Base-by-base conservation (phyloP, 73 alveolate genomes). In the Paramecium sexaurelia region DNA sequence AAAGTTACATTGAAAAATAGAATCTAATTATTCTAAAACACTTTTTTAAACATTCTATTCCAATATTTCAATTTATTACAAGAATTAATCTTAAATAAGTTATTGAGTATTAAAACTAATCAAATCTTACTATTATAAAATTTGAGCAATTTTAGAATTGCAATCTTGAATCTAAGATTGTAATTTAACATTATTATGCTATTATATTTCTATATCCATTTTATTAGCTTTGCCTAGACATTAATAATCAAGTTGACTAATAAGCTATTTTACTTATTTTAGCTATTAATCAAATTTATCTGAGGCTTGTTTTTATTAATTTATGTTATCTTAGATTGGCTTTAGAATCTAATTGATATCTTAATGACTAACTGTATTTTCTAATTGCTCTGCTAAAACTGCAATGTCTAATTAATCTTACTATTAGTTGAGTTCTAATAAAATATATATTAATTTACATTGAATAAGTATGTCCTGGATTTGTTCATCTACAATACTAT, bases 201-300 rank as follows among this genome's bases (percentile, higher is more conserved):
- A 24, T 61, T 61, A 61, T 10, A 61, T 61, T 32, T 61, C 83
- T 7, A 61, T 61, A 61, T 61, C 83, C 83, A 61, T 61, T 11
- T 61, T 61, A 61, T 61, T 61, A 11, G 83, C 83, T 32, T 61
- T 61, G 41, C 43, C 43, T 2, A 61, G 43, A 61, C 83, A 61
- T 61, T 61, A 10, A 61, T 61, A 61, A 26, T 61, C 83, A 29
- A 61, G 7, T 61, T 61, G 11, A 32, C 11, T 61, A 7, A 61
- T 11, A 32, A 32, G 43, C 7, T 11, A 32, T 61, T 61, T 61
- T 13, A 61, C 43, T 61, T 29, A 61, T 61, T 26, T 29, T 32
- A 61, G 19, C 26, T 61, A 32, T 61, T 61, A 22, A 29, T 24
- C 43, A 0, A 61, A 10, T 61, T 32, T 26, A 0, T 61, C 83